These are phyloP conservation scores for Phaeosphaeriaceae sp. DNA, from an alignment of 2,329 filamentous ascomycete species.

Conservation along the genomic window DNA sequence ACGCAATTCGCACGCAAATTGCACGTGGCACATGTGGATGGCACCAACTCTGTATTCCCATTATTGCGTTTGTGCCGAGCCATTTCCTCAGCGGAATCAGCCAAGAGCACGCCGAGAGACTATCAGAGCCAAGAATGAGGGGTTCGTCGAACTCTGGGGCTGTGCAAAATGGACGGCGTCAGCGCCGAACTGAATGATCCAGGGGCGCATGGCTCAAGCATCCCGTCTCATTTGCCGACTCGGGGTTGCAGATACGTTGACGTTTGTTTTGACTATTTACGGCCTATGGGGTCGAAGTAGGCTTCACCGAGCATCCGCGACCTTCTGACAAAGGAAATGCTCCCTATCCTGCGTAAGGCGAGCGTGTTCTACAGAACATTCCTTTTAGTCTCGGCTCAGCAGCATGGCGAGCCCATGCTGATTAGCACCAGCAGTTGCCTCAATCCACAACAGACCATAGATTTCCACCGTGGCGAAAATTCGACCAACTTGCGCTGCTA, in stretches of 20 bases:
- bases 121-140: neutral
- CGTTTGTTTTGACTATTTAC: neutral
- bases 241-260: neutral
- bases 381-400: neutral
- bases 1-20: neutral
- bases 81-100: neutral
- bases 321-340: neutral
- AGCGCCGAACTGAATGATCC: neutral
- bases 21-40: neutral
- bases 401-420: neutral
- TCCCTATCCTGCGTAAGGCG: neutral
- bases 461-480: too few species aligned
- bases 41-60: neutral
- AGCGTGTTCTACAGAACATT: neutral
- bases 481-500: too few species aligned
- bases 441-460: too few species aligned
- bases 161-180: neutral
- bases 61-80: neutral
- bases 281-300: neutral
- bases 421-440: neutral
- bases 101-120: neutral
- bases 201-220: neutral
- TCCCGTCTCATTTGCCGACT: neutral
- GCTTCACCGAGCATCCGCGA: neutral
- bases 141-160: neutral